These are phyloP conservation scores for Pseudocercospora vitis DNA, from an alignment of 2,329 filamentous ascomycete genomes.

Conservation along the genomic window DNA sequence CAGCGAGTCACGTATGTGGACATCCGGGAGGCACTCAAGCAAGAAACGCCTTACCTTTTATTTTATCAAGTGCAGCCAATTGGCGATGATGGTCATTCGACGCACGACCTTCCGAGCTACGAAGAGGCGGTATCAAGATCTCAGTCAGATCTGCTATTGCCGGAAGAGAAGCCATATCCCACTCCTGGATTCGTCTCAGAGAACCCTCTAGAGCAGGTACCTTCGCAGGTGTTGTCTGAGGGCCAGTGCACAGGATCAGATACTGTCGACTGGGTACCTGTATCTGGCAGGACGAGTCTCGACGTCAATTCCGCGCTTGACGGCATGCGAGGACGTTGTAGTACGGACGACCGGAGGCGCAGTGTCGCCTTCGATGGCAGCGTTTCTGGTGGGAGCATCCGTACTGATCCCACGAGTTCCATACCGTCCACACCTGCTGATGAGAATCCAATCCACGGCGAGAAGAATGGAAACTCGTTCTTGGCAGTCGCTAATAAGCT, in stretches of 20 bases:
- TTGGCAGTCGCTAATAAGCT: slow-evolving; percentile 34
- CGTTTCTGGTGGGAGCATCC: slow-evolving; percentile 29
- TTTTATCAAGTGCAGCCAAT: slow-evolving; percentile 95
- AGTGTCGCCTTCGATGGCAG: slow-evolving; percentile 45
- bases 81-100: slow-evolving; percentile 59
- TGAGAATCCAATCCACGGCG: slow-evolving; percentile 34
- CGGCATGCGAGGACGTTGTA: slow-evolving; percentile 38
- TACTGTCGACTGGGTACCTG: slow-evolving; percentile 24
- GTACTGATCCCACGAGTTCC: slow-evolving; percentile 30
- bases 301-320: slow-evolving; percentile 32
- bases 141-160: slow-evolving; percentile 29
- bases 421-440: slow-evolving; percentile 46
- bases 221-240: slow-evolving; percentile 17
- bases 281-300: slow-evolving; percentile 30
- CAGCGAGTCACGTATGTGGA: slow-evolving; percentile 74
- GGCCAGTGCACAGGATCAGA: slow-evolving; percentile 19
- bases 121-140: slow-evolving; percentile 40
- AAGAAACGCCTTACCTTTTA: slow-evolving; percentile 90
- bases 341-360: slow-evolving; percentile 40
- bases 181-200: slow-evolving; percentile 25
- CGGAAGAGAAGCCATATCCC: slow-evolving; percentile 31
- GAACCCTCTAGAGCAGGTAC: slow-evolving; percentile 20
- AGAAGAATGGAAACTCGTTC: slow-evolving; percentile 28
- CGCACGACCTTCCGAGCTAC: slow-evolving; percentile 44
- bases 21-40: slow-evolving; percentile 72